Base-by-base conservation (phyloP, 108 stramenopile species). In the Skeletonema menzelii region DNA sequence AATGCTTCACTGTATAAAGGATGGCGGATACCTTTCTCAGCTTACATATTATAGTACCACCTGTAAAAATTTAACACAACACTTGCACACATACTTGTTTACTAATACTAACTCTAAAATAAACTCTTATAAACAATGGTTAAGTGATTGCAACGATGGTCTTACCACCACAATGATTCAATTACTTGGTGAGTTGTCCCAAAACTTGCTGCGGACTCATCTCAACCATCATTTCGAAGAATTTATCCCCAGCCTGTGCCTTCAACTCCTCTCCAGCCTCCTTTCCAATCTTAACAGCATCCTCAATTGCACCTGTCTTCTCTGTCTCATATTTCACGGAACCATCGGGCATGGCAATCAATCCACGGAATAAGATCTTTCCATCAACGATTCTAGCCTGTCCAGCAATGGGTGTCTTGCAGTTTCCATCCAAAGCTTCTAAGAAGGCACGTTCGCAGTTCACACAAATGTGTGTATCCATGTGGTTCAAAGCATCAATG, bases 361-460 rank as follows among this genome's bases (percentile, higher is more conserved):
- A 85, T 56, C 96, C 96, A 27, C 85, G 69, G 84, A 97, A 97
- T 19, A 77, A 66, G 63, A 97, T 90, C 87, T 93, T 83, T 19
- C 91, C 94, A 73, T 96, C 90, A 47, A 96, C 78, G 66, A 94
- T 90, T 22, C 82, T 62, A 13, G 96, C 97, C 87, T 98, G 99
- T 71, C 99, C 99, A 27, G 98, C 99, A 86, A 99, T 99, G 63
- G 99, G 99, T 7, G 99, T 98, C 84, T 98, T 97, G 81, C 99
- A 99, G 85, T 99, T 99, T 56, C 99, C 99, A 73, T 99, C 98
- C 62, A 99, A 77, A 12, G 95, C 96, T 24, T 91, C 95, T 63
- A 99, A 88, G 76, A 99, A 99, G 44, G 97, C 94, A 55, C 99
- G 95, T 84, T 99, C 99, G 72, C 99, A 99, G 80, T 96, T 91